Conservation (phyloP, 2,329 filamentous ascomycete species). For the Fusarium multiceps region DNA sequence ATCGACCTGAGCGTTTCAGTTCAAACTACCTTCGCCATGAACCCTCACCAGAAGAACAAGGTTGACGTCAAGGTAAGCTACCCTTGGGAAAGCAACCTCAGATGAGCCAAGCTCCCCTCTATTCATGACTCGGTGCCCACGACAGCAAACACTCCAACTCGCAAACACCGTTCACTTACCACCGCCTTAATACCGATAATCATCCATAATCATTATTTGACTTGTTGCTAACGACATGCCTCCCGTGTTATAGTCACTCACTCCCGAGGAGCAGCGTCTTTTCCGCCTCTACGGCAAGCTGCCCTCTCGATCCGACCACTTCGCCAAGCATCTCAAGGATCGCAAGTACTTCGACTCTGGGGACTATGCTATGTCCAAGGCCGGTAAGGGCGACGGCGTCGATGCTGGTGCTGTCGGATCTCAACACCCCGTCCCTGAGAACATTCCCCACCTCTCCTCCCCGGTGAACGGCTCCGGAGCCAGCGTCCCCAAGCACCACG, state of each 20-base stretch:
- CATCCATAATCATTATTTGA: neutral
- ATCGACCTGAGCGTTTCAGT: neutral
- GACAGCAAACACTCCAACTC: conserved; percentile 1
- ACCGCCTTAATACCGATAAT: neutral
- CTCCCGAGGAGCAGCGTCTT: conserved; percentile 93
- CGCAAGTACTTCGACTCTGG: conserved; percentile 99
- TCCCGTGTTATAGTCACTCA: conserved; percentile 74
- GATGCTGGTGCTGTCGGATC: conserved; percentile 94
- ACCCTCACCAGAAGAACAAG: conserved; percentile 98
- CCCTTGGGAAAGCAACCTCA: conserved; percentile 33
- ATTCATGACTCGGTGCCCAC: conserved; percentile 26
- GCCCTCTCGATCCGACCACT: conserved; percentile 93
- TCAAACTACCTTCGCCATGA: conserved; percentile 68
- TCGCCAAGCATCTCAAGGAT: conserved; percentile 99
- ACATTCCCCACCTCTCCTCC: conserved; percentile 89
- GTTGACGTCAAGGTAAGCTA: conserved; percentile 89
- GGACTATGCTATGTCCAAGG: conserved; percentile 96
- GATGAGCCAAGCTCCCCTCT: conserved; percentile 25
- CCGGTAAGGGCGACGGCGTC: conserved; percentile 93
- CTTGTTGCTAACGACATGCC: conserved; percentile 34
- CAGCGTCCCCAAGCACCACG: conserved; percentile 54
- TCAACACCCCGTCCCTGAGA: conserved; percentile 93
- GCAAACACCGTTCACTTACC: neutral
- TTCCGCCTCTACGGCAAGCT: conserved; percentile 98
- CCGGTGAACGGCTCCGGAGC: conserved; percentile 59